Conservation (phyloP, 2,329 filamentous ascomycete species). For the Stenocarpella maydis region DNA sequence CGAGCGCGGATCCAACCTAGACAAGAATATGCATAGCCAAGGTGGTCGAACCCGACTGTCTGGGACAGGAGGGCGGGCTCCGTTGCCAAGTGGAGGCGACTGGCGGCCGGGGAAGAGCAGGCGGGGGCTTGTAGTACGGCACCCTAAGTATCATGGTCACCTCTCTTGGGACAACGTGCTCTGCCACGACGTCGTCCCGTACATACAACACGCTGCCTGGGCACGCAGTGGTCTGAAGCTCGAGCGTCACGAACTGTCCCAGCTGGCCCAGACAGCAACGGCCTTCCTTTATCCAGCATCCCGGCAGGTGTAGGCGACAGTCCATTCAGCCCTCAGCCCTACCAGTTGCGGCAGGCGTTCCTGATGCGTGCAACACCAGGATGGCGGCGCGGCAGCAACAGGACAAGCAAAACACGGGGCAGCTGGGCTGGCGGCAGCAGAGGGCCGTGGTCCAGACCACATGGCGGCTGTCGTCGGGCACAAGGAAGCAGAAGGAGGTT, state of each 20-base stretch:
- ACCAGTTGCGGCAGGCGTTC: not conserved
- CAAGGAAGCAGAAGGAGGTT: slow-evolving; percentile 22
- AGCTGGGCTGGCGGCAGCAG: not conserved
- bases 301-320: not conserved
- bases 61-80: not conserved
- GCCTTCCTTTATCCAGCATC: not conserved
- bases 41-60: not conserved
- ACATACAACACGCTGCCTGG: no score
- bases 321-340: not conserved
- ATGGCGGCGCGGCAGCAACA: not conserved
- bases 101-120: not conserved
- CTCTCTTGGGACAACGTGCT: not conserved
- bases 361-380: not conserved
- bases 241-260: not conserved
- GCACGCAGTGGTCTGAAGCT: not conserved
- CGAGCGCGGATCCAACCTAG: not conserved
- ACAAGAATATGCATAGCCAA: not conserved
- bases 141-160: no score
- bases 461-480: slow-evolving; percentile 5
- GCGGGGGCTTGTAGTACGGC: not conserved
- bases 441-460: not conserved
- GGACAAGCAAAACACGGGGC: slow-evolving; percentile 7
- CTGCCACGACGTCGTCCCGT: not conserved
- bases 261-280: no score
- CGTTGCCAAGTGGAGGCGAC: not conserved